Evolutionary conservation across 2,329 filamentous ascomycete genomes (phyloP), one percentile per base, ranked within the genome.

Genomic region (Botrytis cinerea): DNA sequence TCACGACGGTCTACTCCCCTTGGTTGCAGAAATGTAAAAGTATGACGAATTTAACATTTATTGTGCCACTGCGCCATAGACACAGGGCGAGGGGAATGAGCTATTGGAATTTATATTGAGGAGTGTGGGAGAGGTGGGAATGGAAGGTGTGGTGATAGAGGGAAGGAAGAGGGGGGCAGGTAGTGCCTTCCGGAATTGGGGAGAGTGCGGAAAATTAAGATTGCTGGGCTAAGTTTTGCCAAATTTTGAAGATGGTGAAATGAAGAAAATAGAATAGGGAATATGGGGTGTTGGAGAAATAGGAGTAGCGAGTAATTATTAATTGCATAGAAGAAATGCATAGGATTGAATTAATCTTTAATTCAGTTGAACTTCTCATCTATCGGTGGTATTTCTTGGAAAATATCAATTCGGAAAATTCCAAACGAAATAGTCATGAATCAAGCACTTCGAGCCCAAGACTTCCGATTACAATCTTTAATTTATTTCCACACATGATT

Each of bases 31-130:
- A 28, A 63, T n/a, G 35, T 63, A 20, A 20, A 63, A 63, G 40
- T 63, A 45, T 63, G 38, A 43, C 61, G n/a, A 63, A 63, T 63
- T 20, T 3, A 16, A 45, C n/a, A 63, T 63, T 12, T 63, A 63
- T 63, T n/a, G 10, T 63, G n/a, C 61, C 61, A 28, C 61, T 63
- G 38, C 25, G 61, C 61, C 61, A 63, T 45, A n/a, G 61, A 45
- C 61, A 16, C 40, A 63, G 40, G 61, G 40, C 28, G 57, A 6
- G 40, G 8, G 25, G 4, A 12, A n/a, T 22, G 35, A 7, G 61
- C 28, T 32, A 28, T 63, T 43, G 8, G 16, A 16, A 14, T 43
- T 62, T 57, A 62, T 62, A 43, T 62, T 25, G 2, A 12, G 4
- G 12, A 25, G 25, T 20, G 38, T 25, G 25, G 25, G 7, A 16